These are phyloP conservation scores for Pancytospora philotis DNA, from an alignment of 371 early-diverging fungal species.

Conservation along the genomic window DNA sequence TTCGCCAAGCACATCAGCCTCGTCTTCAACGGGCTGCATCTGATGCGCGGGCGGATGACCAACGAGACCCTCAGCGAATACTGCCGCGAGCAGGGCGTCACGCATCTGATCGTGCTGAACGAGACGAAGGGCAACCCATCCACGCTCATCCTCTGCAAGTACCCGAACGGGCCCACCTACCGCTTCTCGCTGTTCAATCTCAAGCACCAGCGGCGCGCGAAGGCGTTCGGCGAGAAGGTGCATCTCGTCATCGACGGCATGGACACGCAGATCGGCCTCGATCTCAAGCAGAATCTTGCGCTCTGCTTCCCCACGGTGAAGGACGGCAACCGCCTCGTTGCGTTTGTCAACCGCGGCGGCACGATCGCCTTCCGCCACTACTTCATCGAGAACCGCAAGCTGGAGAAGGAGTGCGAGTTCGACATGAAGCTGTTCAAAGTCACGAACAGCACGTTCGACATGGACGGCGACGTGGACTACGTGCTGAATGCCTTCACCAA, in stretches of 20 bases:
- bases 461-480: slow-evolving; percentile 51
- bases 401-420: slow-evolving; percentile 38
- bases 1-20: slow-evolving; percentile 94
- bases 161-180: slow-evolving; percentile 93
- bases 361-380: slow-evolving; percentile 56
- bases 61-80: slow-evolving; percentile 66
- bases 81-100: slow-evolving; percentile 69
- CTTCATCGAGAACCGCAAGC: slow-evolving; percentile 43
- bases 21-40: slow-evolving; percentile 81
- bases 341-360: slow-evolving; percentile 52
- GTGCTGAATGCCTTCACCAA: slow-evolving; percentile 55
- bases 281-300: slow-evolving; percentile 60
- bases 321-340: slow-evolving; percentile 53
- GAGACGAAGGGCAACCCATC: slow-evolving; percentile 93
- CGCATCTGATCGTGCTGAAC: slow-evolving; percentile 83
- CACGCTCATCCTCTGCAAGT: slow-evolving; percentile 82
- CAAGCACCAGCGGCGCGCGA: slow-evolving; percentile 72
- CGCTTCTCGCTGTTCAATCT: slow-evolving; percentile 89
- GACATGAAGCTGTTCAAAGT: slow-evolving; percentile 55
- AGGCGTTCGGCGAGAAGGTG: slow-evolving; percentile 65
- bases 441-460: slow-evolving; percentile 53
- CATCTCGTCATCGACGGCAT: slow-evolving; percentile 87
- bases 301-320: slow-evolving; percentile 36
- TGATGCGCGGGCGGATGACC: slow-evolving; percentile 88
- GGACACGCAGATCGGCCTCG: slow-evolving; percentile 68